Evolutionary conservation across 2,329 filamentous ascomycete species (phyloP), one percentile per base, ranked within the genome.

Genomic region (Aspergillus sp.): DNA sequence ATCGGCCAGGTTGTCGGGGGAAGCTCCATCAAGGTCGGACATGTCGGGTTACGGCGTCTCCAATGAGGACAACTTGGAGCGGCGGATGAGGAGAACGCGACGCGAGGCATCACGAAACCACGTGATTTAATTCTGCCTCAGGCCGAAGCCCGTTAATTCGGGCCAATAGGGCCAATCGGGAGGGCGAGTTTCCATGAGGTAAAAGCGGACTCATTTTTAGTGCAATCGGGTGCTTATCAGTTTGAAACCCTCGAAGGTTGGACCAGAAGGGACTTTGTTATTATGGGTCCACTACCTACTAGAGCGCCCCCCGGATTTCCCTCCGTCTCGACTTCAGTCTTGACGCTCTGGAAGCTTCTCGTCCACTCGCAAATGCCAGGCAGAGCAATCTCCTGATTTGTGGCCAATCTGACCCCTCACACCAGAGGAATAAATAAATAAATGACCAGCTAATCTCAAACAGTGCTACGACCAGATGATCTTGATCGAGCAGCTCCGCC

Each of bases 1-100:
- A 55, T 71, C 66, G 12, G 69, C 66, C 15, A 70, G 66, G 44
- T 72, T 70, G 57, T 72, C 70, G 6, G 64, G 63, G 9, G 66
- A 71, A 41, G 63, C 67, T 27, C 62, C 63, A 41, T 70, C 67
- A 25, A 64, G 63, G 48, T 59, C 64, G n/a, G 68, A 66, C 72
- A 75, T 76, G 23, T 58, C 59, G 58, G 54, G 55, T 37, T 37
- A 31, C 27, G 37, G 49, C 37, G 37, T 53, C 39, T 27, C 41
- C 33, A 27, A 21, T 56, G 43, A 44, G 35, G 35, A 46, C 25
- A 41, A 31, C 17, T 15, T 14, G 40, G 25, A 37, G 40, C 27
- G 31, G 33, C 25, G 6, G 31, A 46, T 23, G 41, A 19, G 27
- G 17, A 47, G 23, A 43, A 37, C 54, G 44, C 47, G 47, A 62